phyloP scores from a whole-genome alignment of 371 early-diverging fungal species.

The Parasitella parasitica region DNA sequence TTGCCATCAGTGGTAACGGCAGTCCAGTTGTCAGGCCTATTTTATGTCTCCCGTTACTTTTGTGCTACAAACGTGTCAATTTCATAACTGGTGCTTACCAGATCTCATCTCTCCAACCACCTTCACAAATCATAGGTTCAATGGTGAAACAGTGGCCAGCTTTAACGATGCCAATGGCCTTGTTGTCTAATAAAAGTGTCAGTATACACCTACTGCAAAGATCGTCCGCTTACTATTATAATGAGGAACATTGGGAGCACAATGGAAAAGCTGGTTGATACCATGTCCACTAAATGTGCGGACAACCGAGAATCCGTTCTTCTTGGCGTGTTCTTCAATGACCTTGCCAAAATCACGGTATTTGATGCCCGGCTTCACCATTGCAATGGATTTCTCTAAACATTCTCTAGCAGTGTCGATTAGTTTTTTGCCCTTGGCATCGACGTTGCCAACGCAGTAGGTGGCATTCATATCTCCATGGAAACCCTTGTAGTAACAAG shows the following conservation, averaged over 20 bases:
- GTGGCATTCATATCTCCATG: conserved; percentile 94
- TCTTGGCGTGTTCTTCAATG: conserved; percentile 85
- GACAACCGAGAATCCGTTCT: conserved; percentile 90
- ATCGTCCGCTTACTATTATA: conserved; percentile 80
- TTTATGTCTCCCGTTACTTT: no score
- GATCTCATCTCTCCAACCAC: conserved; percentile 58
- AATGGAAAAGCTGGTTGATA: conserved; percentile 86
- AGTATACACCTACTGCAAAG: no score
- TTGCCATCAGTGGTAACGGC: conserved; percentile 92
- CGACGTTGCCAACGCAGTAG: conserved; percentile 86
- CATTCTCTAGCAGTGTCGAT: conserved; percentile 82
- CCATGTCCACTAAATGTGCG: conserved; percentile 95
- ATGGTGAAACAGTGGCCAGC: conserved; percentile 96
- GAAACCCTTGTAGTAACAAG: conserved; percentile 84
- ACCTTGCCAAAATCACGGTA: conserved; percentile 93
- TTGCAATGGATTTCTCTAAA: conserved; percentile 85
- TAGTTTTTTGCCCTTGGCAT: conserved; percentile 68
- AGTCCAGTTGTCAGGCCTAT: conserved; percentile 89
- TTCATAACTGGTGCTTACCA: conserved; percentile 38
- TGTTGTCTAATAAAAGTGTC: conserved; percentile 68
- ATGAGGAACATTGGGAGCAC: conserved; percentile 92
- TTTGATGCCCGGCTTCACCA: conserved; percentile 86
- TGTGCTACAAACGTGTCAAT: not conserved
- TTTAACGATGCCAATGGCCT: conserved; percentile 92
- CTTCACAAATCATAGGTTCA: conserved; percentile 97